phyloP scores from a whole-genome alignment of 2,329 filamentous ascomycete species.

The Clonostachys chloroleuca region DNA sequence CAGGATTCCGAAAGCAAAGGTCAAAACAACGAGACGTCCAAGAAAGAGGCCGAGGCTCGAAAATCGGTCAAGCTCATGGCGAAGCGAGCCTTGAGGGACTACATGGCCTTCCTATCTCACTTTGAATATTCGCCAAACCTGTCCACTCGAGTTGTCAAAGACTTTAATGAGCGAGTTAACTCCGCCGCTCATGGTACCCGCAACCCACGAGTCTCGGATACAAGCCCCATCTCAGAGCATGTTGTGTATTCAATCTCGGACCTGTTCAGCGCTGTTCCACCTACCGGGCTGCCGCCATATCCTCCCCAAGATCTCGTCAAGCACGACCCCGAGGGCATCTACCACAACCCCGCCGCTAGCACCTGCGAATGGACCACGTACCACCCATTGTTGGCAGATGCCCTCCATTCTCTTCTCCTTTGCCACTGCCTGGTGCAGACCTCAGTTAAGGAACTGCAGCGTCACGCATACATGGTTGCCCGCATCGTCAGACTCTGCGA shows the following conservation, averaged over 20 bases:
- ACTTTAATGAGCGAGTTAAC: constrained; percentile 53
- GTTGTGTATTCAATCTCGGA: constrained; percentile 45
- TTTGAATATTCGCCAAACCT: constrained; percentile 77
- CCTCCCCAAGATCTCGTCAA: constrained; percentile 40
- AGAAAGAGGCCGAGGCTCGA: constrained; percentile 27
- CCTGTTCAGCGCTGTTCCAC: constrained; percentile 68
- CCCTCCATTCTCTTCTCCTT: constrained; percentile 72
- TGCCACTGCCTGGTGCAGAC: constrained; percentile 79
- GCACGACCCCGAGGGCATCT: constrained; percentile 14
- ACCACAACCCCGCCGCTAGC: constrained; percentile 17
- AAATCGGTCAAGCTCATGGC: constrained; percentile 71
- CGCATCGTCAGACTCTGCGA: constrained; percentile 70
- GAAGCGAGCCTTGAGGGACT: constrained; percentile 73
- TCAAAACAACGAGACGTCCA: neutral
- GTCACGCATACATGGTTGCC: constrained; percentile 79
- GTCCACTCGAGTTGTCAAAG: constrained; percentile 53
- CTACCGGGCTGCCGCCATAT: constrained; percentile 62
- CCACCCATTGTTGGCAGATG: constrained; percentile 75
- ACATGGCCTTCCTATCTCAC: constrained; percentile 64
- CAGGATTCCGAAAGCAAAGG: constrained; percentile 4
- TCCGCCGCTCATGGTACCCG: constrained; percentile 44
- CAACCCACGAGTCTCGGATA: constrained; percentile 21
- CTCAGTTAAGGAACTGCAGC: constrained; percentile 69
- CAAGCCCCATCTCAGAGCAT: constrained; percentile 19
- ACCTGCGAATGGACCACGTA: constrained; percentile 50